Evolutionary conservation across 225 moss, liverwort and hornwort genomes (phyloP).

Genomic region (Lunularia cruciata): DNA sequence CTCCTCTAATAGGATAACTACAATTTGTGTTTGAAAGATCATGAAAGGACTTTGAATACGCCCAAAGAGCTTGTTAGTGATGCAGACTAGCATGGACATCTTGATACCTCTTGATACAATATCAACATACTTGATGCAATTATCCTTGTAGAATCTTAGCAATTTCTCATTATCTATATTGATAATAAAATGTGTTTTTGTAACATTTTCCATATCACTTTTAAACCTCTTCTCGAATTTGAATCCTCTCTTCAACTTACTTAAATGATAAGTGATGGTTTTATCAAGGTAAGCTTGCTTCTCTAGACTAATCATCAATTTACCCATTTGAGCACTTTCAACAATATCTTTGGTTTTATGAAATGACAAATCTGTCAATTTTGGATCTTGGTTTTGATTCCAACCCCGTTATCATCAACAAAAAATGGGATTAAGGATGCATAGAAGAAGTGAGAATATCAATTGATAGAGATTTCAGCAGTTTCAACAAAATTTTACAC

Average conservation of each 20-base stretch:
- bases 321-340: no score
- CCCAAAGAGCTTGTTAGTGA: neutral
- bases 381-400: no score
- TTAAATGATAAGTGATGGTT: neutral
- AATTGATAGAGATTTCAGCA: no score
- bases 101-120: neutral
- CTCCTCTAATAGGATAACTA: neutral
- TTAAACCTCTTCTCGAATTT: neutral
- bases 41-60: neutral
- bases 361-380: no score
- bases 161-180: neutral
- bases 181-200: neutral
- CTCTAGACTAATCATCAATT: no score
- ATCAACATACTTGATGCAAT: neutral
- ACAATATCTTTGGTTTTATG: no score
- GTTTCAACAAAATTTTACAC: no score
- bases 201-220: neutral
- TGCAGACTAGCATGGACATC: neutral
- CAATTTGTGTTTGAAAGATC: neutral
- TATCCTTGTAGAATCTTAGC: neutral
- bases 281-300: no score
- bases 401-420: no score
- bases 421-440: no score
- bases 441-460: no score
- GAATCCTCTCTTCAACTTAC: neutral